phyloP scores from a whole-genome alignment of 306 rosid genomes.

The Comarum palustre region DNA sequence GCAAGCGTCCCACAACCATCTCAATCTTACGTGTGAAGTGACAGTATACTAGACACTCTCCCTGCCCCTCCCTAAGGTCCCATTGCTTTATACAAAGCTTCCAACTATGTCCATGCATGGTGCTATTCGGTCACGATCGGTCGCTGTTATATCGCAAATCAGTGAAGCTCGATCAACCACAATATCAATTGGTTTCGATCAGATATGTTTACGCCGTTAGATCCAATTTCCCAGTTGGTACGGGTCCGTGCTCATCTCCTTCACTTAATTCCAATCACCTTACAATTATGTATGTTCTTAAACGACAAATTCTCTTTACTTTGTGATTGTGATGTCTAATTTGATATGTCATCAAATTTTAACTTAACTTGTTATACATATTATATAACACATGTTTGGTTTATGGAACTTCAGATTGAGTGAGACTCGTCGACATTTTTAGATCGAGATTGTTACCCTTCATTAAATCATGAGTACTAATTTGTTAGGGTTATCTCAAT shows the following conservation, averaged over 20 bases:
- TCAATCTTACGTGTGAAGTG: conserved; percentile 19
- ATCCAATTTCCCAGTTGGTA: conserved; percentile 36
- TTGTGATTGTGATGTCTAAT: neutral
- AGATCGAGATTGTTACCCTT: neutral
- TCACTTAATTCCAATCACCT: neutral
- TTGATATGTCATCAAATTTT: neutral
- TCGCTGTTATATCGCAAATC: neutral
- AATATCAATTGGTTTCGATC: neutral
- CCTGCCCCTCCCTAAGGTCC: neutral
- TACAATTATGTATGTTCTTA: neutral
- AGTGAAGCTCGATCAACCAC: conserved; percentile 3
- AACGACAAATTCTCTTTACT: neutral
- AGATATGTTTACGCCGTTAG: neutral
- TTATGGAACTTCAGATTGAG: neutral
- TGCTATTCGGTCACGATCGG: neutral
- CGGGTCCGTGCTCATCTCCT: conserved; percentile 31
- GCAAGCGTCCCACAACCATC: conserved; percentile 11
- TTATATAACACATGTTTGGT: neutral
- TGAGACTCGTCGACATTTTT: neutral
- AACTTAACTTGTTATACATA: neutral
- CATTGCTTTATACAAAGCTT: neutral
- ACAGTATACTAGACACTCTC: neutral
- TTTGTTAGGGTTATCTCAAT: neutral
- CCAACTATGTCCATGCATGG: neutral
- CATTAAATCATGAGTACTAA: neutral